phyloP scores from a whole-genome alignment of 192 early-diverging fungal species.

The Coemansia sp. region DNA sequence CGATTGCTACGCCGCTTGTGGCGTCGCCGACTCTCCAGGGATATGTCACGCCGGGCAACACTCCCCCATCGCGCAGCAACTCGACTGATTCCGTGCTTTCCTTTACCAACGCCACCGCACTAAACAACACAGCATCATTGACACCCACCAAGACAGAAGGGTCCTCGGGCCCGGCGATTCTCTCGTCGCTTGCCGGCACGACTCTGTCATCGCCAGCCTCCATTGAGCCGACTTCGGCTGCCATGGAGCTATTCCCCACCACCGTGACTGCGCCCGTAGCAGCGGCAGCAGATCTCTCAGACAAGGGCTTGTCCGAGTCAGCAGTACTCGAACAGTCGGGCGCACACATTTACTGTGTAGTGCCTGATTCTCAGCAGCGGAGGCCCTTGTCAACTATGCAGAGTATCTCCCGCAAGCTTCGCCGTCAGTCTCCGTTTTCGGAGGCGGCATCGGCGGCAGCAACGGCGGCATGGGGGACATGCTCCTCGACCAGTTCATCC shows the following conservation, averaged over 20 bases:
- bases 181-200: slow-evolving; percentile 15
- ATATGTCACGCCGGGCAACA: slow-evolving; percentile 14
- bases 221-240: slow-evolving; percentile 17
- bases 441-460: slow-evolving; percentile 6
- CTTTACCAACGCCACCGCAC: slow-evolving; percentile 23
- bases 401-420: slow-evolving; percentile 45
- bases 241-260: slow-evolving; percentile 31
- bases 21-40: slow-evolving; percentile 20
- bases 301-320: slow-evolving; percentile 56
- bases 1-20: slow-evolving; percentile 26
- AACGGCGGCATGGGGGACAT: slow-evolving; percentile 34
- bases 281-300: slow-evolving; percentile 33
- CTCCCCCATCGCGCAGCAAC: slow-evolving; percentile 4
- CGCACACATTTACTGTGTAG: slow-evolving; percentile 35
- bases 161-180: slow-evolving; percentile 8
- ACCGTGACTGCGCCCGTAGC: no score
- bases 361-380: slow-evolving; percentile 54
- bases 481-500: slow-evolving; percentile 48
- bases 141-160: background rate
- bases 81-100: slow-evolving; percentile 15
- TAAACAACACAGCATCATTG: background rate
- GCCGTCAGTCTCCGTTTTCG: slow-evolving; percentile 24
- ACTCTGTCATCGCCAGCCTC: slow-evolving; percentile 19
- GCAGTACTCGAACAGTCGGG: slow-evolving; percentile 54
- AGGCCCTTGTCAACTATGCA: slow-evolving; percentile 49